Evolutionary conservation across 768 basidiomycete species (phyloP).

Genomic region (Thelephora ganbajun): DNA sequence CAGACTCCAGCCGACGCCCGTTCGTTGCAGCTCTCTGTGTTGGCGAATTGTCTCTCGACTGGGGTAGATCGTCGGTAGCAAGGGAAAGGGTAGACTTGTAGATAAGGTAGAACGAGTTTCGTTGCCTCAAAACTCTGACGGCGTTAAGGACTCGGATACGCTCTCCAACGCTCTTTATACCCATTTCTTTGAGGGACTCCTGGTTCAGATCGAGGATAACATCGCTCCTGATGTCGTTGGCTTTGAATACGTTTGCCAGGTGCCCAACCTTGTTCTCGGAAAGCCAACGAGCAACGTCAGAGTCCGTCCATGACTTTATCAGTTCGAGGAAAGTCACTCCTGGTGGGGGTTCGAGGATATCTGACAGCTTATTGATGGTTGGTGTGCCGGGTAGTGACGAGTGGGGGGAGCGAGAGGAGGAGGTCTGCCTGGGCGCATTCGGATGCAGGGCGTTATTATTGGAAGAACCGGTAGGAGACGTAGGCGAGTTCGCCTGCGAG

Average conservation of each 20-base stretch:
- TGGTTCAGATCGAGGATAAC: slow-evolving; percentile 89
- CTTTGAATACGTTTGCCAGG: slow-evolving; percentile 56
- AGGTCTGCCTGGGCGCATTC: slow-evolving; percentile 21
- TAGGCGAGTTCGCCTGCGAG: slow-evolving; percentile 21
- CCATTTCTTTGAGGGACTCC: slow-evolving; percentile 78
- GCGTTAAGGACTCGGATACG: slow-evolving; percentile 76
- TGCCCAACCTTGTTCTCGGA: slow-evolving; percentile 57
- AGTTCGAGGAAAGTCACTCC: slow-evolving; percentile 49
- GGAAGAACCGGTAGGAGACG: slow-evolving; percentile 22
- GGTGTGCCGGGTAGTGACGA: slow-evolving; percentile 22
- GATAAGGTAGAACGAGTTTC: slow-evolving; percentile 3
- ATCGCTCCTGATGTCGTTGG: slow-evolving; percentile 86
- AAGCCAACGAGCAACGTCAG: slow-evolving; percentile 67
- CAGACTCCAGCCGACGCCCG: slow-evolving; percentile 39
- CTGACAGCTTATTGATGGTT: slow-evolving; percentile 20
- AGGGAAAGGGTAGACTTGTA: slow-evolving; percentile 12
- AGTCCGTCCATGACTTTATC: slow-evolving; percentile 59
- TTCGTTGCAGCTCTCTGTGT: slow-evolving; percentile 13
- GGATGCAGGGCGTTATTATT: slow-evolving; percentile 17
- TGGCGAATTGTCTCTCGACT: no score
- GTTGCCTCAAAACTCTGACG: slow-evolving; percentile 67
- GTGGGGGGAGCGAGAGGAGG: slow-evolving; percentile 24
- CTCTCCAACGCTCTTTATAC: slow-evolving; percentile 81
- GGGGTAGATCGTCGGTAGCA: slow-evolving; percentile 7
- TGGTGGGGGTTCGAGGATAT: slow-evolving; percentile 39